Evolutionary conservation across 345 rosid species (phyloP).

Genomic region (Mercurialis annua): DNA sequence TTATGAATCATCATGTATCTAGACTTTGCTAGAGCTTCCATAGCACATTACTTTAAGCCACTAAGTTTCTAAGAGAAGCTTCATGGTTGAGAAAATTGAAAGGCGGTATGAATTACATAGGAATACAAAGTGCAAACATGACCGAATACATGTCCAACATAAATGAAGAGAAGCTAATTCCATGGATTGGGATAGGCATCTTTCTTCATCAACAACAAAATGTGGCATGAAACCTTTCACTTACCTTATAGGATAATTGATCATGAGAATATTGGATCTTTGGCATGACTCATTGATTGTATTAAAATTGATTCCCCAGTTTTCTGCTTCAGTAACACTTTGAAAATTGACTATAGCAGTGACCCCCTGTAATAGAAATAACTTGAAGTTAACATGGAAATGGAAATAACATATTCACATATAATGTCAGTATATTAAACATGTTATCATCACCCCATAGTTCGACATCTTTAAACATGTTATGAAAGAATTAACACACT

Average conservation of each 20-base stretch:
- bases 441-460: not conserved
- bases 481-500: not conserved
- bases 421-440: not conserved
- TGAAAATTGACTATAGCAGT: constrained; percentile 86
- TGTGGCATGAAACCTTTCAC: constrained; percentile 4
- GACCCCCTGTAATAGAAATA: constrained; percentile 53
- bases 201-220: constrained; percentile 10
- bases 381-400: constrained; percentile 7
- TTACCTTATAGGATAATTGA: constrained; percentile 82
- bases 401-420: constrained; percentile 1
- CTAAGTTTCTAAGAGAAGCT: not conserved
- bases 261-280: constrained; percentile 65
- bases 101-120: not conserved
- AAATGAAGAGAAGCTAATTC: constrained; percentile 3
- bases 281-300: constrained; percentile 71
- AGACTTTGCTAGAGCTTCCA: not conserved
- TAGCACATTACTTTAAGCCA: not conserved
- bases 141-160: not conserved
- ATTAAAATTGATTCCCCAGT: constrained; percentile 68
- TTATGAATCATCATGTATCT: not conserved
- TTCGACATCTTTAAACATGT: not conserved
- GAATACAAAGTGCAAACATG: not conserved
- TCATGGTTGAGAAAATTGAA: not conserved
- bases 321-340: constrained; percentile 76
- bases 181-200: not conserved